Base-by-base conservation (phyloP, 2,329 filamentous ascomycete species). In the Cladophialophora carrionii region DNA sequence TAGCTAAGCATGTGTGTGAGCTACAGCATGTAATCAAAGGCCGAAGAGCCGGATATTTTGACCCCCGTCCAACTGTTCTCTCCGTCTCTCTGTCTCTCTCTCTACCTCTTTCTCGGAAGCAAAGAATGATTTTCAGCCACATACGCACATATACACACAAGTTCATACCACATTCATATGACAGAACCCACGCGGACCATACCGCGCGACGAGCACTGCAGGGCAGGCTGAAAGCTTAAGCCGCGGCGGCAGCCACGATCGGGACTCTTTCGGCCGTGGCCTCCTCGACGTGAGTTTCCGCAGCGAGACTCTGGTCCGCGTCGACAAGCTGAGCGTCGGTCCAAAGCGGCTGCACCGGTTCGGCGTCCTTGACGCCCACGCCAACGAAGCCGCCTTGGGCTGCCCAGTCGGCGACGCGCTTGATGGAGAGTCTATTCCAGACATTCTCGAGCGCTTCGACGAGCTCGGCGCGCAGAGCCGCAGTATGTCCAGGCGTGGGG, bases 341-440 rank as follows among this genome's bases (percentile, higher is more conserved):
- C 95, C 95, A 99, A 48, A 99, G 88, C n/a, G 93, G 89, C 75
- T 86, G 79, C 71, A 84, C 83, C 48, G 85, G 84, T 62, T 82
- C 78, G 17, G 83, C 84, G 56, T 83, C 84, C 64, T 88, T 80
- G 70, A 92, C 89, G 24, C 95, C 95, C 8, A 99, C 95, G 60
- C 94, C 95, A 64, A 98, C 91, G 79, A 98, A 97, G 7, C 95
- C 95, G 54, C 95, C 95, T 75, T 95, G 85, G 14, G 88, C 87
- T 32, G 90, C 90, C 95, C 95, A 99, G 74, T 96, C 90, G 64
- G 89, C 91, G 31, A 94, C 96, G 73, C 94, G 90, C 84, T 96
- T 96, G 80, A 97, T 93, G 67, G 87, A 88, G 2, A 99, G 86
- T 74, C 94, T 87, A 55, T 83, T 86, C 93, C 94, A 99, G 65